Evolutionary conservation across 306 rosid species (phyloP).

Genomic region (Corylus avellana): DNA sequence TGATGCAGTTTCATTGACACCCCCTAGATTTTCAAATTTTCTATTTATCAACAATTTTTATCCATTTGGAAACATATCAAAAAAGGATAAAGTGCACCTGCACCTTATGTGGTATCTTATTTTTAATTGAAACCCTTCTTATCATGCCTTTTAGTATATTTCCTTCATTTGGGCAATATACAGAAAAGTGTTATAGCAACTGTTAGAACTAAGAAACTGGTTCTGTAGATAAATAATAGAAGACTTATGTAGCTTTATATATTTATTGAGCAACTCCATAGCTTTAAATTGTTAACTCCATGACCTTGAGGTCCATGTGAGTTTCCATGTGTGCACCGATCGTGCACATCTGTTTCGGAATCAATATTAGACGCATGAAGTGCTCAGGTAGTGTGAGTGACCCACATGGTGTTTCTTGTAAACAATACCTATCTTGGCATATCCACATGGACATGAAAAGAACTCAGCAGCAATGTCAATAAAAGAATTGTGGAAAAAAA

Average conservation of each 20-base stretch:
- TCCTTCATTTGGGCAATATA: background rate
- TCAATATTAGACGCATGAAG: background rate
- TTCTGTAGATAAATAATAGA: background rate
- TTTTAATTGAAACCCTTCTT: no score
- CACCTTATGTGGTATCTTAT: background rate
- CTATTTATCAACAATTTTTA: background rate
- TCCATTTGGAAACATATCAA: background rate
- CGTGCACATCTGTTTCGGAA: background rate
- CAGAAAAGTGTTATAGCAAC: background rate
- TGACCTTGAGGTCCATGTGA: slow-evolving; percentile 4
- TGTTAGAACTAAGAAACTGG: background rate
- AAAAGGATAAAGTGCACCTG: background rate
- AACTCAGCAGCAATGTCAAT: background rate
- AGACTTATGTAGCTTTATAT: background rate
- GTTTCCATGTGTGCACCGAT: background rate
- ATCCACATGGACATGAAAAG: background rate
- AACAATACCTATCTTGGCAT: background rate
- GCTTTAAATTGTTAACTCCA: background rate
- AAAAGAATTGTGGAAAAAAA: background rate
- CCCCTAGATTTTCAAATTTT: background rate
- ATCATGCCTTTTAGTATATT: background rate
- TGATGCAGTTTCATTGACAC: background rate
- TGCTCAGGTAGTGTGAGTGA: background rate
- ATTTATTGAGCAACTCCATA: background rate
- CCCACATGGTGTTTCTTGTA: background rate